Evolutionary conservation across 1,284 basidiomycete species (phyloP).

Genomic region (Puccinia horiana): DNA sequence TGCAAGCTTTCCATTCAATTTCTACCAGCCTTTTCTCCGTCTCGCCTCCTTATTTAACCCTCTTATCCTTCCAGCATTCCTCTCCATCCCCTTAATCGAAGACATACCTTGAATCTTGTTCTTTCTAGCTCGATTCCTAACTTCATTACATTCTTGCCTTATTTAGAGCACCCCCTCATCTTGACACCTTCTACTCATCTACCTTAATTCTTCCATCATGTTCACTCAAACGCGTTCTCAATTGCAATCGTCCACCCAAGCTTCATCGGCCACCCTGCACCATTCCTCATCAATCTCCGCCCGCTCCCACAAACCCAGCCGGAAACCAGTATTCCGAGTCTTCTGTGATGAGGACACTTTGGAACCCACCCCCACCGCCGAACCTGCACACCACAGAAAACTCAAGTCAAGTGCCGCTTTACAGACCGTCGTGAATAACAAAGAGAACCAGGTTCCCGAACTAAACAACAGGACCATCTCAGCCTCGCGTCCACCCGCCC

Average conservation of each 20-base stretch:
- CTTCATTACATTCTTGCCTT: not conserved
- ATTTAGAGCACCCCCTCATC: not conserved
- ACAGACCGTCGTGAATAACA: slow-evolving; percentile 33
- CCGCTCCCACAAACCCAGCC: not conserved
- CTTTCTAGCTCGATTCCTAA: no score
- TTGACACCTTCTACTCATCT: not conserved
- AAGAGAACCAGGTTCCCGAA: slow-evolving; percentile 15
- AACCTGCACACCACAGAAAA: not conserved
- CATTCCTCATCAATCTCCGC: not conserved
- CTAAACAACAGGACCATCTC: slow-evolving; percentile 6
- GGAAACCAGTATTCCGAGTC: slow-evolving; percentile 7
- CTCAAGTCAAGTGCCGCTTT: not conserved
- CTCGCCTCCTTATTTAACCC: no score
- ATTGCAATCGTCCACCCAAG: not conserved
- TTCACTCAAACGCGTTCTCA: not conserved
- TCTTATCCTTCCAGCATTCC: no score
- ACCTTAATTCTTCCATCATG: not conserved
- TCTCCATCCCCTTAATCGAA: no score
- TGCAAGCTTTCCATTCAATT: no score
- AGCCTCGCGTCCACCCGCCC: not conserved
- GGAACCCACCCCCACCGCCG: not conserved
- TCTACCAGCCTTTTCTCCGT: no score
- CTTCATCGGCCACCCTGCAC: not conserved
- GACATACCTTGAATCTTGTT: no score
- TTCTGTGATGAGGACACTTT: not conserved